Base-by-base conservation (phyloP, 495 filamentous ascomycete species). In the Endocarpon pusillum region DNA sequence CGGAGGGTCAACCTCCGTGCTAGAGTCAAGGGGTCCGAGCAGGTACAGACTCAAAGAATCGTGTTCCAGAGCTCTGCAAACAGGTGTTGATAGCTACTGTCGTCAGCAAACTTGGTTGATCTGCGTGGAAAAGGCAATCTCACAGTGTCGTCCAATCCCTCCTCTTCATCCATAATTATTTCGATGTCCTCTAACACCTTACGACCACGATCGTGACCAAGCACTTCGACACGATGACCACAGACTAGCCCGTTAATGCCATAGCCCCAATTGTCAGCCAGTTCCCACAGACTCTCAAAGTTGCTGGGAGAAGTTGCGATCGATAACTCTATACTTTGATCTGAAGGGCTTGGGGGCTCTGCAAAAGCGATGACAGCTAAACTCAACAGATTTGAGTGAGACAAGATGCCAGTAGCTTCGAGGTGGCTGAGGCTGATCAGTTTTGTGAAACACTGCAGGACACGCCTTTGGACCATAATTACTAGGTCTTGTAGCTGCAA, bases 201-300 rank as follows among this genome's bases (percentile, higher is more conserved):
- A 35, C 58, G 68, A 5, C 70, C 64, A 26, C 80, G 71, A 42
- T 83, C 74, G 24, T 80, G 78, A 17, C 77, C 70, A 36, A 91
- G 63, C 4, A 66, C 64, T 41, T 68, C 69, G 19, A 81, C 58
- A 35, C 78, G 69, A 49, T 89, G 82, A 1, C 83, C 81, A 18
- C 73, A 62, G 3, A 92, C 71, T 21, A 94, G 62, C 14, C 87
- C 81, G 10, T 81, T 89, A 12, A 96, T 73, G 1, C 89, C 89
- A 55, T 91, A 96, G 1, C 83, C 89, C 40, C 74, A 82, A 49
- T 94, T 96, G 49, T 99, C 89, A 10, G 75, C 81, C 24, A 91
- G 67, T 35, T 96, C 89, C 89, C 89, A 99, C 15, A 99, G 67
- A 2, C 67, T 80, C 39, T 99, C 89, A 46, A 96, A 94, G 19